Conservation (phyloP, 495 filamentous ascomycete species). For the Podospora pseudocomata region DNA sequence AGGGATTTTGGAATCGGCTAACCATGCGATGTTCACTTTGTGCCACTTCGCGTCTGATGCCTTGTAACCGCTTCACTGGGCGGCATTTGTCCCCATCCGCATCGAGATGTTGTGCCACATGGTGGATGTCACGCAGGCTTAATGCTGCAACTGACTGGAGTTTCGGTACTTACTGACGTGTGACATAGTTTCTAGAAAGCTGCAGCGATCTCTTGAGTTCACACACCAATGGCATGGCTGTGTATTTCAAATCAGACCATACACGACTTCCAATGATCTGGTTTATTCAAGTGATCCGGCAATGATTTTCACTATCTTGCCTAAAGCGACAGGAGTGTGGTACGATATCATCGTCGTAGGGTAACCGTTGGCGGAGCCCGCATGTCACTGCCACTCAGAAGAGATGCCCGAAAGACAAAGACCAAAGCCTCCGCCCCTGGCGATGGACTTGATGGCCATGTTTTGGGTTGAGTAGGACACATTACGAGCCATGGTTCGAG, state of each 20-base stretch:
- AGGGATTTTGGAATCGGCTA: conserved; percentile 1
- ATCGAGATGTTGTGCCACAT: neutral
- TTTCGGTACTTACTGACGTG: neutral
- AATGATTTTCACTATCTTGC: neutral
- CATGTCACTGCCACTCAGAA: neutral
- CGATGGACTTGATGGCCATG: neutral
- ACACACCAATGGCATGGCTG: neutral
- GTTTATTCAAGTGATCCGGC: neutral
- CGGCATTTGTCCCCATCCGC: neutral
- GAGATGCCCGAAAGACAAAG: neutral
- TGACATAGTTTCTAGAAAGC: neutral
- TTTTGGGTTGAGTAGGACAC: neutral
- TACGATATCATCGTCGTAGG: neutral
- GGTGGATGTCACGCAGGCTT: neutral
- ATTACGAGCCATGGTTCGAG: neutral
- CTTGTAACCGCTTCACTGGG: neutral
- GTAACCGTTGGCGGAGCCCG: neutral
- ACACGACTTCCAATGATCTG: neutral
- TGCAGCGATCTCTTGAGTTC: neutral
- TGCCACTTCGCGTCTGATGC: neutral
- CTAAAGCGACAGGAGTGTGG: neutral
- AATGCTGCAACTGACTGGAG: neutral
- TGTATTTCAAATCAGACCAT: neutral
- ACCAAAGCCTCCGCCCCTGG: neutral
- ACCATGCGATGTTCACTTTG: neutral